Conservation (phyloP, 176 grass and related monocot genomes). For the Musa schizocarpa region DNA sequence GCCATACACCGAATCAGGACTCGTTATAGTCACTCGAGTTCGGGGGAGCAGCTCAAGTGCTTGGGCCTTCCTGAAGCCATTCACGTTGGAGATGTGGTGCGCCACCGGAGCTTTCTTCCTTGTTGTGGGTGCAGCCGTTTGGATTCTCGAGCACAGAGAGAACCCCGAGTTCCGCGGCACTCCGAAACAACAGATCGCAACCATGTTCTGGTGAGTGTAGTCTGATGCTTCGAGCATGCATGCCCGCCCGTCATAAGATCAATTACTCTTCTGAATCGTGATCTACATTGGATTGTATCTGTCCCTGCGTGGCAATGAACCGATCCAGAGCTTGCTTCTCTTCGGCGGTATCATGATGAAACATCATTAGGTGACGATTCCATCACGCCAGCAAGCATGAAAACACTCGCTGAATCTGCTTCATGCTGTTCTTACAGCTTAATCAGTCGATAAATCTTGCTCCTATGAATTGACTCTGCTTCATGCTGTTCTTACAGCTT, state of each 20-base stretch:
- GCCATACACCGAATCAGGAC: slow-evolving; percentile 57
- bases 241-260: too few relatives aligned
- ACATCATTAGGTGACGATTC: too few relatives aligned
- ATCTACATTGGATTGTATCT: too few relatives aligned
- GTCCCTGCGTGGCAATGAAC: too few relatives aligned
- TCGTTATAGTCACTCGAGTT: slow-evolving; percentile 58
- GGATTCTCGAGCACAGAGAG: slow-evolving; percentile 76
- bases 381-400: too few relatives aligned
- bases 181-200: slow-evolving; percentile 46
- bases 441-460: too few relatives aligned
- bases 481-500: too few relatives aligned
- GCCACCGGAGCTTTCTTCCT: slow-evolving; percentile 65
- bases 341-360: too few relatives aligned
- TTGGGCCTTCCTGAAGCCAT: slow-evolving; percentile 81
- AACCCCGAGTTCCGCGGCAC: slow-evolving; percentile 69
- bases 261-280: too few relatives aligned
- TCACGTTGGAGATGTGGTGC: slow-evolving; percentile 75
- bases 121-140: slow-evolving; percentile 64
- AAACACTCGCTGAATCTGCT: neutral
- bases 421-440: too few relatives aligned
- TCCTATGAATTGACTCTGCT: too few relatives aligned
- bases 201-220: slow-evolving; percentile 57
- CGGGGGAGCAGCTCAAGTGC: slow-evolving; percentile 39
- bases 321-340: too few relatives aligned
- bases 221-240: neutral